Conservation (phyloP, 1,139 yeast genomes). For the Meyerozyma smithsonii region DNA sequence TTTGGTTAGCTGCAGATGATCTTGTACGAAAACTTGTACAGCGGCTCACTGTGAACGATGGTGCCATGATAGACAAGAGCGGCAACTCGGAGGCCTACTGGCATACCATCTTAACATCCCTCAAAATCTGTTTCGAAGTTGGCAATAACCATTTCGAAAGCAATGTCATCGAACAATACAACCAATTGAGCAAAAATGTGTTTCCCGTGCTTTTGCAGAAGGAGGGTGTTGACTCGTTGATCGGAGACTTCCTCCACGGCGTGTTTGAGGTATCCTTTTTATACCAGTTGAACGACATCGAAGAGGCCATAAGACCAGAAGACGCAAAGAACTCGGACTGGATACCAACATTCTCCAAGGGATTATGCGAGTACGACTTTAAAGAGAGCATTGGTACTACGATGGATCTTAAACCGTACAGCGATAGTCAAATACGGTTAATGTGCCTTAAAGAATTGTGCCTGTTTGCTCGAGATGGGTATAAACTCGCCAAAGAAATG, state of each 20-base stretch:
- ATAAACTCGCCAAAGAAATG: neutral
- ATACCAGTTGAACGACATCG: constrained; percentile 45
- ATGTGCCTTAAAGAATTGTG: constrained; percentile 44
- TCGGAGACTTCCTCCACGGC: constrained; percentile 35
- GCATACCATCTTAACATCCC: constrained; percentile 39
- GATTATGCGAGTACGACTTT: constrained; percentile 24
- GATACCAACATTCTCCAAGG: constrained; percentile 14
- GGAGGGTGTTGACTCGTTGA: constrained; percentile 20
- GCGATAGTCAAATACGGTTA: constrained; percentile 37
- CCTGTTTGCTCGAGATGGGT: neutral
- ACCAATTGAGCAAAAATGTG: constrained; percentile 35
- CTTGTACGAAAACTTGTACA: constrained; percentile 23
- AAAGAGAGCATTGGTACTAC: constrained; percentile 47
- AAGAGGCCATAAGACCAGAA: constrained; percentile 11
- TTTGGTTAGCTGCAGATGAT: constrained; percentile 43
- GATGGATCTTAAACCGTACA: constrained; percentile 16
- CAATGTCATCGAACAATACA: constrained; percentile 46
- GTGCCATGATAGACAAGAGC: constrained; percentile 11
- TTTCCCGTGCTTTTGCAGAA: constrained; percentile 31
- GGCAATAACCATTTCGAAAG: constrained; percentile 36
- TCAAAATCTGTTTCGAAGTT: constrained; percentile 37
- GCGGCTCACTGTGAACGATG: constrained; percentile 16
- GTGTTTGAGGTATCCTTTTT: constrained; percentile 41
- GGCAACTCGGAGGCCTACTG: constrained; percentile 33
- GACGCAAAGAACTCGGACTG: constrained; percentile 6